phyloP scores from a whole-genome alignment of 1,139 yeast species.

The Hyphopichia buzzinii region DNA sequence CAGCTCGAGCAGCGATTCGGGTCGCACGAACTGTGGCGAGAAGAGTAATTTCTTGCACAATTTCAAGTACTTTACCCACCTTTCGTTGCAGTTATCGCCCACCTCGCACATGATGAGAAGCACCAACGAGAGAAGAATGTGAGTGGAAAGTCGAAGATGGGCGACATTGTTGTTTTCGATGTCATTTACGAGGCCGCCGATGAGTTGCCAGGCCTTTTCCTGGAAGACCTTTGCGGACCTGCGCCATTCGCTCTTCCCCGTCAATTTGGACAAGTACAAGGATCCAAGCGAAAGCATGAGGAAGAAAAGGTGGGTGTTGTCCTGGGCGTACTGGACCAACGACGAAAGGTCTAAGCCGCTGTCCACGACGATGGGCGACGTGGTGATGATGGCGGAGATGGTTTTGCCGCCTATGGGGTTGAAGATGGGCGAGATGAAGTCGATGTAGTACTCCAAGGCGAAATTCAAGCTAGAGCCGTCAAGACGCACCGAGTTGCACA shows the following conservation, averaged over 20 bases:
- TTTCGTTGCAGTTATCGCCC: slow-evolving; percentile 26
- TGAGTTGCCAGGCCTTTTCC: neutral
- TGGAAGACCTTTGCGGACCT: slow-evolving; percentile 17
- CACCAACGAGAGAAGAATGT: slow-evolving; percentile 21
- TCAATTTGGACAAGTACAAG: slow-evolving; percentile 21
- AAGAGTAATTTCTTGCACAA: slow-evolving; percentile 20
- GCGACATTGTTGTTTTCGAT: neutral
- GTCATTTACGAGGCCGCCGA: neutral
- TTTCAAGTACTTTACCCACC: slow-evolving; percentile 24
- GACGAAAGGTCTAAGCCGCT: slow-evolving; percentile 22
- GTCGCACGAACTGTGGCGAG: slow-evolving; percentile 14
- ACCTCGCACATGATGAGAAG: slow-evolving; percentile 26
- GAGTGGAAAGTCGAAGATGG: slow-evolving; percentile 11
- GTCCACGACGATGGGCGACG: slow-evolving; percentile 18
- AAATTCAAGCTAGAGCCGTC: slow-evolving; percentile 18
- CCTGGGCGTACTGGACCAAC: slow-evolving; percentile 25
- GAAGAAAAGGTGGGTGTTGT: slow-evolving; percentile 22
- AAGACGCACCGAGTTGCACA: slow-evolving; percentile 9
- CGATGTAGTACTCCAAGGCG: slow-evolving; percentile 26
- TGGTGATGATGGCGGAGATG: slow-evolving; percentile 3
- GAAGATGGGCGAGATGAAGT: slow-evolving; percentile 26
- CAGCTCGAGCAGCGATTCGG: slow-evolving; percentile 15
- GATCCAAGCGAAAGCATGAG: slow-evolving; percentile 26
- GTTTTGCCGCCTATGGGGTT: slow-evolving; percentile 21
- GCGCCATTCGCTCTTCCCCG: slow-evolving; percentile 15